Base-by-base conservation (phyloP, 768 basidiomycete species). In the Leccinum incarnatum region DNA sequence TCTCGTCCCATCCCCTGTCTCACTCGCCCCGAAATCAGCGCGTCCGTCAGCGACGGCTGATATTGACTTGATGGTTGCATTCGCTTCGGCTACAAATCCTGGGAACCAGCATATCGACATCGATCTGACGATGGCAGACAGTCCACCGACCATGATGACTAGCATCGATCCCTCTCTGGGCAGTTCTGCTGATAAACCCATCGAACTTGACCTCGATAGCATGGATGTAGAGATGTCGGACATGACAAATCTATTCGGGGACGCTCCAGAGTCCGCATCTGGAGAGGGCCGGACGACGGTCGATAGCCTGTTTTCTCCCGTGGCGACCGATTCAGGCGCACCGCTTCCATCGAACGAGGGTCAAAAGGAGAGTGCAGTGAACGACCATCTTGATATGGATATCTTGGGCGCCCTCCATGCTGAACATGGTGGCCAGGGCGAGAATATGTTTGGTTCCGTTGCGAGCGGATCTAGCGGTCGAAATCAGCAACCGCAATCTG, bases 21-120 rank as follows among this genome's bases (percentile, higher is more conserved):
- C 87, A 5, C 80, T 93, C 37, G 91, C 89, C 0, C 91, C 91
- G 2, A 88, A 85, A 66, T 90, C 91, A 5, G 88, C 88, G 49
- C 82, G 87, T 3, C 79, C 86, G 1, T 71, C 79, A 55, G 84
- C 86, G 19, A 65, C 67, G 51, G 80, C 85, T 54, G 78, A 83
- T 25, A 78, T 85, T 4, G 87, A 89, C 46, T 72, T 89, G 29
- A 84, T 91, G 79, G 84, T 84, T 3, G 82, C 86, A 40, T 81
- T 87, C 58, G 79, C 79, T 7, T 76, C 77, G 2, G 72, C 56
- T 62, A 72, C 56, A 62, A 71, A 51, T 59, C 71, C 32, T 72
- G 81, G 50, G 27, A 54, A 19, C 25, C 73, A 64, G 9, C 70
- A 63, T 46, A 63, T 73, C 50, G 82, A 84, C 58, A 86, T 90